Percentiles rank a stretch among this genome's conserved stretches.
phyloP scores from a whole-genome alignment of 805 yeast species.

The Maudiozyma barnettii region DNA sequence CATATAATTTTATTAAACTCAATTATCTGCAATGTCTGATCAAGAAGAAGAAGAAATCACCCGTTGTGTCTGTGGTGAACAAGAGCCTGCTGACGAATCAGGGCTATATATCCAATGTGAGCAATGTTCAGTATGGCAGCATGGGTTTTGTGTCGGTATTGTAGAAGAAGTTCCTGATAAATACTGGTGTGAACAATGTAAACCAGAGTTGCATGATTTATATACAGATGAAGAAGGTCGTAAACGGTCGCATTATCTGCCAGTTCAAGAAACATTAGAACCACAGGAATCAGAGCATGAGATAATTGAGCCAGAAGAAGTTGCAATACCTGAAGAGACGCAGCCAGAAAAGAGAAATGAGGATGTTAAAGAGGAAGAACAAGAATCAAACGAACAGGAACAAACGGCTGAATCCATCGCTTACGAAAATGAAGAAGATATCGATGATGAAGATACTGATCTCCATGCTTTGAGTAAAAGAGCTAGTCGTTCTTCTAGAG shows the following conservation, averaged over 20 bases:
- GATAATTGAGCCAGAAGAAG: neutral
- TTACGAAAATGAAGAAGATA: slow-evolving; percentile 6
- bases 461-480: slow-evolving; percentile 20
- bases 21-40: neutral
- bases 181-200: slow-evolving; percentile 89
- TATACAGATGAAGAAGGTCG: slow-evolving; percentile 20
- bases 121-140: slow-evolving; percentile 93
- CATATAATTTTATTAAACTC: too few relatives aligned
- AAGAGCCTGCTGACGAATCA: slow-evolving; percentile 37
- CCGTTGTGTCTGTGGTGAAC: slow-evolving; percentile 36
- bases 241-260: slow-evolving; percentile 28
- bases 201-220: slow-evolving; percentile 63
- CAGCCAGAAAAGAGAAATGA: neutral
- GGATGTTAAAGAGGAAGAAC: neutral
- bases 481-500: slow-evolving; percentile 33
- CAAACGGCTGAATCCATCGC: neutral
- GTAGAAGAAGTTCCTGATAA: slow-evolving; percentile 71
- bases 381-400: neutral
- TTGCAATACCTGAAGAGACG: neutral
- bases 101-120: slow-evolving; percentile 83
- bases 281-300: neutral
- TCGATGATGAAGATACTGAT: neutral
- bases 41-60: slow-evolving; percentile 29
- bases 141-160: slow-evolving; percentile 90
- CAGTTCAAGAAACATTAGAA: slow-evolving; percentile 17